Percentiles rank a stretch among this genome's conserved stretches.
Evolutionary conservation across 1,284 basidiomycete species (phyloP).

Genomic region (Thecaphora frezii): DNA sequence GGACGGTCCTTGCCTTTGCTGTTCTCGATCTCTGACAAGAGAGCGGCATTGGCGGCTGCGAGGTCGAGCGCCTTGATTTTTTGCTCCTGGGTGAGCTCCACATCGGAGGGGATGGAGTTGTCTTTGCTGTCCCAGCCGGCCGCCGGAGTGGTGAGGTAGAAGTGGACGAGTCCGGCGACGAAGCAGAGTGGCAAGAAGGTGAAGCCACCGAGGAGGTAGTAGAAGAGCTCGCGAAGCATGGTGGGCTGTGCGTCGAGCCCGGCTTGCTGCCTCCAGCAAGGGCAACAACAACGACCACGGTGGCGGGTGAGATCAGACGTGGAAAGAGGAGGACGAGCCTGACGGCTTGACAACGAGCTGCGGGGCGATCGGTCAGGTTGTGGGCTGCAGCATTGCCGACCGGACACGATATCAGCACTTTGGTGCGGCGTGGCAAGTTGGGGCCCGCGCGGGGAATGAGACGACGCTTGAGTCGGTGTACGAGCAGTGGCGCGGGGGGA

Average conservation of each 20-base stretch:
- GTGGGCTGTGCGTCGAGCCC: neutral
- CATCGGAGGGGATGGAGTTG: slow-evolving; percentile 15
- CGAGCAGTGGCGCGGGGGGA: too few species aligned
- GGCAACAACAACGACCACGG: too few species aligned
- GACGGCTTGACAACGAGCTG: too few species aligned
- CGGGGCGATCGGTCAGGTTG: too few species aligned
- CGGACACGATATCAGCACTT: too few species aligned
- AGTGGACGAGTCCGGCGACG: slow-evolving; percentile 21
- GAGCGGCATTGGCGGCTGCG: slow-evolving; percentile 36
- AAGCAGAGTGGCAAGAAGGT: slow-evolving; percentile 53
- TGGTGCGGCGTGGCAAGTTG: too few species aligned
- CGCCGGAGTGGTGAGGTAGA: slow-evolving; percentile 26
- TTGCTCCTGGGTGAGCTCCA: slow-evolving; percentile 30
- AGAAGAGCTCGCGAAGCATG: slow-evolving; percentile 46
- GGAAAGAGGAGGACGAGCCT: too few species aligned
- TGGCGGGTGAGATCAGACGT: too few species aligned
- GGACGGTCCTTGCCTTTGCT: slow-evolving; percentile 28
- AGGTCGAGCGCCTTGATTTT: slow-evolving; percentile 43
- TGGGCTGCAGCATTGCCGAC: too few species aligned
- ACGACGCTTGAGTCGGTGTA: too few species aligned
- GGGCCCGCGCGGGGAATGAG: too few species aligned
- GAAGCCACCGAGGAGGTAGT: slow-evolving; percentile 56
- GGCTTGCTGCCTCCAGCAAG: neutral
- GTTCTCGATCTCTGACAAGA: slow-evolving; percentile 33
- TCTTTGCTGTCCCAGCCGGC: neutral